Conservation (phyloP, 208 protist species). For the Sergeia podlipaevii region DNA sequence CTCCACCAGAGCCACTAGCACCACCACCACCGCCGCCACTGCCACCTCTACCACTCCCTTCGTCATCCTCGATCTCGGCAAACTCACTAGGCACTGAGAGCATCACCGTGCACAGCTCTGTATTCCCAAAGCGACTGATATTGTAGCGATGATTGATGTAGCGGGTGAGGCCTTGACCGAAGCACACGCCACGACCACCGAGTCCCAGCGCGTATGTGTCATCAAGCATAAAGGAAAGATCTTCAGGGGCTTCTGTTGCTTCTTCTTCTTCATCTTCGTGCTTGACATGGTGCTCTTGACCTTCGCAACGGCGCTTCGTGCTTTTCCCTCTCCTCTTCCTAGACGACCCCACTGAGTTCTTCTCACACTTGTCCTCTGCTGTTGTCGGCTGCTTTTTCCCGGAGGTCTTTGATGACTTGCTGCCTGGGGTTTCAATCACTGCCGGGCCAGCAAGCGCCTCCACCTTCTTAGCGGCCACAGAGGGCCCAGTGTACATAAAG, state of each 20-base stretch:
- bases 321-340: background rate
- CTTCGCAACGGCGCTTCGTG: background rate
- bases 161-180: slow-evolving; percentile 71
- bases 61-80: slow-evolving; percentile 8
- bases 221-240: slow-evolving; percentile 46
- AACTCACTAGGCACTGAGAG: slow-evolving; percentile 69
- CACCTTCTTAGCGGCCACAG: slow-evolving; percentile 51
- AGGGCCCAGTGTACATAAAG: slow-evolving; percentile 70
- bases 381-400: background rate
- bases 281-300: background rate
- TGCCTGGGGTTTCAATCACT: slow-evolving; percentile 3
- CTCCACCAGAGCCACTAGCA: background rate
- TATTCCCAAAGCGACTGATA: slow-evolving; percentile 74
- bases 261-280: background rate
- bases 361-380: background rate
- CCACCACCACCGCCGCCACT: background rate
- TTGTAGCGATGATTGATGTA: slow-evolving; percentile 91
- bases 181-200: slow-evolving; percentile 61
- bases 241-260: slow-evolving; percentile 19
- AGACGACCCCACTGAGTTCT: background rate
- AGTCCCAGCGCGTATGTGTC: slow-evolving; percentile 84
- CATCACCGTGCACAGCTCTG: slow-evolving; percentile 82
- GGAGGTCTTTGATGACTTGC: background rate
- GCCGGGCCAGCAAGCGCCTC: slow-evolving; percentile 18
- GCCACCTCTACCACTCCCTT: background rate